Evolutionary conservation across 345 rosid species (phyloP), one percentile per base, ranked within the genome.

Genomic region (Linum usitatissimum): DNA sequence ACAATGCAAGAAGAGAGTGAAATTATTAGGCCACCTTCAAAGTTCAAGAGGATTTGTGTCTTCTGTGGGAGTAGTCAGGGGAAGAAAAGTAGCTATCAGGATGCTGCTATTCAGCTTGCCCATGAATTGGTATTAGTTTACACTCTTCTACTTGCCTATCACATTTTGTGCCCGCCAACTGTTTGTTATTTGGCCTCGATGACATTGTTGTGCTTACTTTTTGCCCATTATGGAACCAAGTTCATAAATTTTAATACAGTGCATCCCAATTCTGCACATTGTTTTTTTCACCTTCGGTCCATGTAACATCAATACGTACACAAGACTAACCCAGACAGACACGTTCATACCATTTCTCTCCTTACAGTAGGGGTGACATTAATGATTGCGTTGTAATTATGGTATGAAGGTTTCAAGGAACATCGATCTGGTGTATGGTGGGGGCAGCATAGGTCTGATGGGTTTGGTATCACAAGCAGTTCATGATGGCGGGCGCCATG

Each of bases 1-100:
- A 18, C 15, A 53, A 20, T 34, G 38, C 38, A 34, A 7, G 38
- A 34, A 34, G 6, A 34, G 38, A 7, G 38, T 57, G 71, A 75
- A 49, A 73, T 72, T 61, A 77, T 76, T 56, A 69, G 57, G 66
- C 71, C 75, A 18, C 15, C 28, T 14, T 73, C 76, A 19, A 79
- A 66, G 73, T 91, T 91, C 84, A 85, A 78, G 68, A 91, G 85
- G 73, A 78, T 91, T 55, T 91, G 98, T 77, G 98, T 91, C 72
- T 91, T 91, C 66, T 91, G 98, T 75, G 98, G 98, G 36, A 88
- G 98, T 73, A 88, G 95, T 70, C 76, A 85, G 18, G 98, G 98
- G 48, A 86, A 86, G 70, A 91, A 85, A 65, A 71, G 61, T 66
- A 82, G 78, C 63, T 88, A 86, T 62, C 84, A 65, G 70, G 96